Percentiles rank a stretch among this genome's conserved stretches.
phyloP scores from a whole-genome alignment of 306 rosid genomes.

The Cyamopsis tetragonoloba region DNA sequence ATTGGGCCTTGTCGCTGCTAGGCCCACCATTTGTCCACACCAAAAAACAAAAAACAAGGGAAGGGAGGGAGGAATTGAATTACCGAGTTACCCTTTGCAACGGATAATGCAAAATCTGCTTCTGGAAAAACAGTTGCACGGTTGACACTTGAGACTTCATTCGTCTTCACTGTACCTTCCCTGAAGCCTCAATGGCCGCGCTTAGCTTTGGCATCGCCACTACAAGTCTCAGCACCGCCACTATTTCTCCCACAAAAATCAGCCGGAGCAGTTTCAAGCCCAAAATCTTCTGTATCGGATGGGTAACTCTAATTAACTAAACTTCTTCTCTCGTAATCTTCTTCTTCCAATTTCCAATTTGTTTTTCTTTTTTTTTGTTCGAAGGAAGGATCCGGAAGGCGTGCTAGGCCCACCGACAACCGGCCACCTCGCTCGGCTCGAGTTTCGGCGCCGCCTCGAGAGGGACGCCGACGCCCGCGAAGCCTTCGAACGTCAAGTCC shows the following conservation, averaged over 20 bases:
- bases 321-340: background rate
- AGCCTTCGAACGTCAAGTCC: conserved; percentile 62
- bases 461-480: conserved; percentile 78
- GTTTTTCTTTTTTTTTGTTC: background rate
- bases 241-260: conserved; percentile 5
- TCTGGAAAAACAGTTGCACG: conserved; percentile 13
- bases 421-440: conserved; percentile 70
- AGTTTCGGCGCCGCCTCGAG: conserved; percentile 66
- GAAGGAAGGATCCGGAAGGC: conserved; percentile 86
- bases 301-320: conserved; percentile 44
- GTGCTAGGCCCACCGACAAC: conserved; percentile 55
- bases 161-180: background rate
- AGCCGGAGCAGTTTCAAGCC: conserved; percentile 9
- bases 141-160: background rate
- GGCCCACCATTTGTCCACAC: too few species aligned
- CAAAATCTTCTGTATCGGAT: conserved; percentile 49
- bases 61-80: background rate
- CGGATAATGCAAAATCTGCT: conserved; percentile 33
- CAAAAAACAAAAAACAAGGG: background rate
- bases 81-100: background rate
- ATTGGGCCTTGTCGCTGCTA: too few species aligned
- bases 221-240: conserved; percentile 17
- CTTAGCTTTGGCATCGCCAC: conserved; percentile 59
- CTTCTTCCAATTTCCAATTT: background rate
- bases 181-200: conserved; percentile 54